Base-by-base conservation (phyloP, 257 asterid genomes). In the Solanum pimpinellifolium region DNA sequence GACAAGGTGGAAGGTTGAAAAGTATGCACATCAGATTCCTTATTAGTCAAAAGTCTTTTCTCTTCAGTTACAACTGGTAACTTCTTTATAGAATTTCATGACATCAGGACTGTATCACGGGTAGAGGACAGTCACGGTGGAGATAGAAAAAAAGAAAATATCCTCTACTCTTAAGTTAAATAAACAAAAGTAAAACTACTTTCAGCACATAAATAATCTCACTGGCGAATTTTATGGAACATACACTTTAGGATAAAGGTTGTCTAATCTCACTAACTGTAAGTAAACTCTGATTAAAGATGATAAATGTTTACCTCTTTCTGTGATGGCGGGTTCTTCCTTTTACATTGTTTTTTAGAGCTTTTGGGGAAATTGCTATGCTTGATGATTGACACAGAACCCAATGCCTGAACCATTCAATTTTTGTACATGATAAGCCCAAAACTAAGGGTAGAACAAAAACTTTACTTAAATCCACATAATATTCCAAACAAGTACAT, bases 381-480 rank as follows among this genome's bases (percentile, higher is more conserved):
- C 47, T 89, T 84, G 56, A 81, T 42, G 37, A 83, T 39, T 76
- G 86, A 85, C n/a, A 25, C 69, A 70, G 89, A 85, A 78, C 76
- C 72, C 72, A 39, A 14, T 27, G 72, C 69, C 89, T 87, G 87
- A 80, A 81, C 13, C 37, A 20, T 13, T 80, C 68, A 85, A 87
- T 85, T 59, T 82, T 68, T 33, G 52, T 66, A 74, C 46, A 25
- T 35, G n/a, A 72, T 70, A 35, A 86, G 33, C 11, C 84, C 39
- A 74, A 52, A 25, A 74, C 72, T 31, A 60, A 86, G 82, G 69
- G 75, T 56, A 46, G 60, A 74, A 86, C 12, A 49, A 73, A 80
- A 42, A 33, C 11, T 18, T n/a, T 42, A 75, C 44, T 12, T 25
- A 3, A 31, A 86, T 37, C 72, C 47, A 75, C 68, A 49, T 49